Percentiles rank a stretch among this genome's conserved stretches.
phyloP scores from a whole-genome alignment of 306 rosid genomes.

The Castanea crenata region DNA sequence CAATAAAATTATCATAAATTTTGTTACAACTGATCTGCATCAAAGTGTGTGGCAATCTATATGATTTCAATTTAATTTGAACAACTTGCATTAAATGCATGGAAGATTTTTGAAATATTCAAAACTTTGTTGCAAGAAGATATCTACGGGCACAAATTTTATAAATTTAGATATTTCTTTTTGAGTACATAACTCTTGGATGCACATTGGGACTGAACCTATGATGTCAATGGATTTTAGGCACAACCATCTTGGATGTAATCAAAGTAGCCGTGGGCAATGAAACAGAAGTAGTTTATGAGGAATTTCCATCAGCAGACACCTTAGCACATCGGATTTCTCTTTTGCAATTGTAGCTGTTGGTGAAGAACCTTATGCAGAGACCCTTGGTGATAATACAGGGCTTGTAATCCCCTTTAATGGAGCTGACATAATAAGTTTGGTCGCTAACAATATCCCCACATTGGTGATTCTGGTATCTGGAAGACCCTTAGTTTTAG shows the following conservation, averaged over 20 bases:
- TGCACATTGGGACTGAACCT: slow-evolving; percentile 2
- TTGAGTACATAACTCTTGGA: neutral
- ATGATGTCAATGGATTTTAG: slow-evolving; percentile 31
- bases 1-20: neutral
- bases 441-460: too few species aligned
- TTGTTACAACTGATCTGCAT: neutral
- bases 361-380: too few species aligned
- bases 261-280: slow-evolving; percentile 59
- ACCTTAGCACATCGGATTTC: too few species aligned
- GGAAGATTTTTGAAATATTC: neutral
- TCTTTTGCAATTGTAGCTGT: too few species aligned
- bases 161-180: neutral
- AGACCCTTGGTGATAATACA: too few species aligned
- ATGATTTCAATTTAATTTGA: neutral
- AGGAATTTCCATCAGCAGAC: slow-evolving; percentile 46
- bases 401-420: too few species aligned
- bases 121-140: neutral
- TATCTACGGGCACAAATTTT: neutral
- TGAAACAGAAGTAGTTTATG: slow-evolving; percentile 58
- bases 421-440: too few species aligned
- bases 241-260: slow-evolving; percentile 82
- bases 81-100: neutral
- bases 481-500: too few species aligned
- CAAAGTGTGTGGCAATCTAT: neutral
- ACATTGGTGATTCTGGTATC: too few species aligned